A percentile compares a stretch with the other conserved stretches of the same genome.
Evolutionary conservation across 257 asterid species (phyloP).

Genomic region (Plantago ovata): DNA sequence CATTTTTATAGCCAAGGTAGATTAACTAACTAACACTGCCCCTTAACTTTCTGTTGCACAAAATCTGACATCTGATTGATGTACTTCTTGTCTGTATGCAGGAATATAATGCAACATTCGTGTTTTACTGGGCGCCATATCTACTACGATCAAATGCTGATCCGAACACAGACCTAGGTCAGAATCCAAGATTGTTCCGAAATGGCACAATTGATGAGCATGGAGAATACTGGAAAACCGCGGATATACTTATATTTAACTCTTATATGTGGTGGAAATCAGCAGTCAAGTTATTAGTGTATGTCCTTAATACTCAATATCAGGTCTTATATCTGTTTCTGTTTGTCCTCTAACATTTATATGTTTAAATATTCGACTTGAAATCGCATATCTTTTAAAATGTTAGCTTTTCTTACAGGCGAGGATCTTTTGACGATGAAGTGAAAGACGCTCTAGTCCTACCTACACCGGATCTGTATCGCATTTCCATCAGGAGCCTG

Average conservation of each 20-base stretch:
- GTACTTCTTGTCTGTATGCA: conserved; percentile 16
- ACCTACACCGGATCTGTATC: conserved; percentile 55
- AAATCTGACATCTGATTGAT: not conserved
- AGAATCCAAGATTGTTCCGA: conserved; percentile 45
- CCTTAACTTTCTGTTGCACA: no score
- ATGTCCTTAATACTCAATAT: conserved; percentile 5
- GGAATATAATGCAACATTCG: conserved; percentile 74
- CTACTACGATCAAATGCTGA: conserved; percentile 82
- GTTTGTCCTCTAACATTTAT: no score
- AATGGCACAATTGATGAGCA: conserved; percentile 64
- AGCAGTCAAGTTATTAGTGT: conserved; percentile 58
- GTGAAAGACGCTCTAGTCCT: conserved; percentile 30
- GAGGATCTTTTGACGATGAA: conserved; percentile 60
- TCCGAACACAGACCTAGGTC: conserved; percentile 53
- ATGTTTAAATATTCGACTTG: no score
- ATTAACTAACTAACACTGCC: no score
- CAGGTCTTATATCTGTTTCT: no score
- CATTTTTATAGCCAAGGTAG: conserved; percentile 72
- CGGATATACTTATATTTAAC: conserved; percentile 71
- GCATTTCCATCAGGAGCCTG: conserved; percentile 57
- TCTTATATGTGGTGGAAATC: conserved; percentile 86
- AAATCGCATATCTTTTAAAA: not conserved
- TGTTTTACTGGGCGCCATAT: conserved; percentile 88
- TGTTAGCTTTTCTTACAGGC: conserved; percentile 26
- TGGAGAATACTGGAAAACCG: conserved; percentile 67